These are phyloP conservation scores for Passalora sequoiae DNA, from an alignment of 2,329 filamentous ascomycete species.

Conservation along the genomic window DNA sequence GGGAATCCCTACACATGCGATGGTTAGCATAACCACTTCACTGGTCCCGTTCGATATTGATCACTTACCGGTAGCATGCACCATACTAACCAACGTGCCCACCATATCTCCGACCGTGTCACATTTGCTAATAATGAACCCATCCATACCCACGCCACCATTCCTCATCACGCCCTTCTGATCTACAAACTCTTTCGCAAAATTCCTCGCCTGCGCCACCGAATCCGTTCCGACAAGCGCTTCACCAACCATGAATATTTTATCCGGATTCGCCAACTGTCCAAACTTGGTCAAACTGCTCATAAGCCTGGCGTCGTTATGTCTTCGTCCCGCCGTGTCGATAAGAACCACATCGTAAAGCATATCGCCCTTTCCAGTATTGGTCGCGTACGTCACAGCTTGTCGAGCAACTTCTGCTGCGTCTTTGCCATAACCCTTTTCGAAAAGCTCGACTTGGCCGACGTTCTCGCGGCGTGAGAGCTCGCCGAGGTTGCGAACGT, in stretches of 20 bases:
- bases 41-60: constrained; percentile 35
- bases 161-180: constrained; percentile 32
- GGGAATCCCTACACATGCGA: constrained; percentile 58
- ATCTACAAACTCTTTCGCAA: constrained; percentile 74
- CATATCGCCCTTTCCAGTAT: constrained; percentile 43
- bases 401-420: constrained; percentile 93
- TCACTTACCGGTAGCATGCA: constrained; percentile 67
- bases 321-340: constrained; percentile 87
- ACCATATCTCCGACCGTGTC: constrained; percentile 99
- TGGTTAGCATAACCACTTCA: neutral
- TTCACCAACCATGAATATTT: constrained; percentile 95
- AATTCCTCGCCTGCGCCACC: constrained; percentile 92
- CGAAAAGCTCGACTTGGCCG: constrained; percentile 81
- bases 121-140: constrained; percentile 97
- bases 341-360: constrained; percentile 89
- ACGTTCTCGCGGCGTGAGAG: constrained; percentile 74
- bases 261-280: constrained; percentile 91
- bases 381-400: constrained; percentile 73
- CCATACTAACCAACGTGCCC: constrained; percentile 89
- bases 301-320: constrained; percentile 96
- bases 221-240: constrained; percentile 93
- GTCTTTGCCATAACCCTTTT: constrained; percentile 97
- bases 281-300: constrained; percentile 95
- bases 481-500: constrained; percentile 89
- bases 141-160: constrained; percentile 72